A percentile compares a stretch with the other conserved stretches of the same genome.
Evolutionary conservation across 1,139 yeast genomes (phyloP).

Genomic region (Blastobotrys apis): DNA sequence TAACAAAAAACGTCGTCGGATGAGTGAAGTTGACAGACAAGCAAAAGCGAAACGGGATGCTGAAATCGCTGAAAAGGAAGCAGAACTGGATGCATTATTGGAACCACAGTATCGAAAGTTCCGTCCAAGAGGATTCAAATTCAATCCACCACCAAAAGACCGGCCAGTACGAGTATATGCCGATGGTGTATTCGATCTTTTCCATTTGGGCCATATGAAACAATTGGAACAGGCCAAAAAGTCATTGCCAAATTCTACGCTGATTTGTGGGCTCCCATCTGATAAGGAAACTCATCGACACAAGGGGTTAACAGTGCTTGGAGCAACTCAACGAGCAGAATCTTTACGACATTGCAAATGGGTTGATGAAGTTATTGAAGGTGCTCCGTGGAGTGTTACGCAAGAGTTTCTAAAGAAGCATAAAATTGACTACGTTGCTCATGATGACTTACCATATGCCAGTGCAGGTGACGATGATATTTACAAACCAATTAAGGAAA

Average conservation of each 20-base stretch:
- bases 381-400: conserved; percentile 95
- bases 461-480: conserved; percentile 85
- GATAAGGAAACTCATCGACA: conserved; percentile 87
- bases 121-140: conserved; percentile 40
- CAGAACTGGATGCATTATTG: conserved; percentile 51
- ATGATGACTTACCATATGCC: conserved; percentile 93
- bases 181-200: conserved; percentile 94
- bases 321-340: conserved; percentile 84
- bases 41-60: conserved; percentile 17
- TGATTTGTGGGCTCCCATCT: conserved; percentile 89
- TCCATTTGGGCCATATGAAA: conserved; percentile 96
- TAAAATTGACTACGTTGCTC: conserved; percentile 92
- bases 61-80: conserved; percentile 38
- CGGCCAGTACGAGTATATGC: conserved; percentile 91
- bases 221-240: conserved; percentile 96
- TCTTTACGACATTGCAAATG: conserved; percentile 86
- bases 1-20: conserved; percentile 9
- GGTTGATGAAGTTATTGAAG: conserved; percentile 94
- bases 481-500: conserved; percentile 83
- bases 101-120: conserved; percentile 40
- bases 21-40: conserved; percentile 16
- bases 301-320: conserved; percentile 87
- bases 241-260: conserved; percentile 75
- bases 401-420: conserved; percentile 74
- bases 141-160: conserved; percentile 80